Conservation (phyloP, 768 basidiomycete genomes). For the Coprinopsis sp. region DNA sequence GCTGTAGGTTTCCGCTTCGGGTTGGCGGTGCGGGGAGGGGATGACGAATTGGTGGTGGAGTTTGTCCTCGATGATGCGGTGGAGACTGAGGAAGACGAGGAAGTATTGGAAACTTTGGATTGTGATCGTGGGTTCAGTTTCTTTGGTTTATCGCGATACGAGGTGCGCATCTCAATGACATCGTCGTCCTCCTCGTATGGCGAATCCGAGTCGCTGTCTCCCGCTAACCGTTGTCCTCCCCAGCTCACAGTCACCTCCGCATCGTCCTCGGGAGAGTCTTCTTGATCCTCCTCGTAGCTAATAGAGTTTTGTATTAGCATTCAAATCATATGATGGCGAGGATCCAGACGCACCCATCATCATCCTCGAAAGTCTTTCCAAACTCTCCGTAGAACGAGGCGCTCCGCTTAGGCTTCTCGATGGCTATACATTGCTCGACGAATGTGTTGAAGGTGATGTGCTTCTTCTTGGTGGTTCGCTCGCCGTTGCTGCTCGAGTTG, state of each 20-base stretch:
- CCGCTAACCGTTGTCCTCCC: constrained; percentile 20
- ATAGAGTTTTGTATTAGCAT: constrained; percentile 7
- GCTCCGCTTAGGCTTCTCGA: constrained; percentile 64
- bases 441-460: constrained; percentile 98
- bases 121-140: constrained; percentile 33
- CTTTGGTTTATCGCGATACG: constrained; percentile 17
- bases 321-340: constrained; percentile 6
- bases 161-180: constrained; percentile 59
- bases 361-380: constrained; percentile 39
- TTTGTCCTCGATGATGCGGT: constrained; percentile 17
- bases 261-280: constrained; percentile 51
- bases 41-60: constrained; percentile 19
- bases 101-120: constrained; percentile 40
- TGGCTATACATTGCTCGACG: constrained; percentile 93
- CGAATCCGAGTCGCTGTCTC: constrained; percentile 38
- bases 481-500: constrained; percentile 23
- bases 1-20: background rate
- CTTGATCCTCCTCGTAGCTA: constrained; percentile 70
- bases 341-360: constrained; percentile 61
- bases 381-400: constrained; percentile 21
- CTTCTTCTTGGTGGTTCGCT: constrained; percentile 52
- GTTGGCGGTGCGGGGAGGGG: constrained; percentile 19
- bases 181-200: constrained; percentile 39
- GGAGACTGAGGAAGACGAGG: constrained; percentile 38
- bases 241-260: constrained; percentile 22